Percentiles rank a stretch among this genome's conserved stretches.
phyloP scores from a whole-genome alignment of 352 stramenopile species.

The Pythium phragmitis region DNA sequence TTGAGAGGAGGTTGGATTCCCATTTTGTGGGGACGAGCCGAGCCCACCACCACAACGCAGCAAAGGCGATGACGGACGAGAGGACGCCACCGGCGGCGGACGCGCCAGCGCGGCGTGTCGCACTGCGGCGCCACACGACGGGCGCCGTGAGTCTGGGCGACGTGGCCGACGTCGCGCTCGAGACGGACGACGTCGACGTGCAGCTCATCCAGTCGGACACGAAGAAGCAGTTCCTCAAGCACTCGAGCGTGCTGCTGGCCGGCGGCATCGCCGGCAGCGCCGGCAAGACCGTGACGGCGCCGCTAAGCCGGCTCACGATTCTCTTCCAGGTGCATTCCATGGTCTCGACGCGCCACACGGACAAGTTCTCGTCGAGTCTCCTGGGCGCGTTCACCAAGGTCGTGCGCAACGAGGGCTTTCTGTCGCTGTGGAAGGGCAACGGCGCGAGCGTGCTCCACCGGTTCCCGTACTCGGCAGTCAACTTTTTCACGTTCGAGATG shows the following conservation, averaged over 20 bases:
- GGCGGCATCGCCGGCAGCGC: slow-evolving; percentile 94
- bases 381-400: slow-evolving; percentile 87
- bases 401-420: slow-evolving; percentile 90
- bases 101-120: slow-evolving; percentile 31
- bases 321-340: slow-evolving; percentile 97
- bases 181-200: slow-evolving; percentile 82
- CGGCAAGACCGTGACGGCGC: slow-evolving; percentile 95
- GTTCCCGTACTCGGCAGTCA: slow-evolving; percentile 96
- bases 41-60: not conserved
- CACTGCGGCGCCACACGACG: slow-evolving; percentile 74
- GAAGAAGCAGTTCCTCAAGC: slow-evolving; percentile 69
- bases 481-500: slow-evolving; percentile 97
- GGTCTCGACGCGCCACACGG: slow-evolving; percentile 87
- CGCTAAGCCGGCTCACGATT: slow-evolving; percentile 94
- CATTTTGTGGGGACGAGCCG: not conserved
- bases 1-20: not conserved
- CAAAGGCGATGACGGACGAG: not conserved
- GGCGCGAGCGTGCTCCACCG: slow-evolving; percentile 94
- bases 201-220: slow-evolving; percentile 66
- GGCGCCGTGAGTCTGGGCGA: slow-evolving; percentile 82
- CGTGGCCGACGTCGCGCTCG: slow-evolving; percentile 67
- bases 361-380: slow-evolving; percentile 77
- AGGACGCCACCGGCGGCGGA: not conserved
- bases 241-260: slow-evolving; percentile 78
- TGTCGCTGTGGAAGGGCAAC: slow-evolving; percentile 96